Base-by-base conservation (phyloP, 805 yeast species). In the Zygosaccharomyces kombuchaensis region DNA sequence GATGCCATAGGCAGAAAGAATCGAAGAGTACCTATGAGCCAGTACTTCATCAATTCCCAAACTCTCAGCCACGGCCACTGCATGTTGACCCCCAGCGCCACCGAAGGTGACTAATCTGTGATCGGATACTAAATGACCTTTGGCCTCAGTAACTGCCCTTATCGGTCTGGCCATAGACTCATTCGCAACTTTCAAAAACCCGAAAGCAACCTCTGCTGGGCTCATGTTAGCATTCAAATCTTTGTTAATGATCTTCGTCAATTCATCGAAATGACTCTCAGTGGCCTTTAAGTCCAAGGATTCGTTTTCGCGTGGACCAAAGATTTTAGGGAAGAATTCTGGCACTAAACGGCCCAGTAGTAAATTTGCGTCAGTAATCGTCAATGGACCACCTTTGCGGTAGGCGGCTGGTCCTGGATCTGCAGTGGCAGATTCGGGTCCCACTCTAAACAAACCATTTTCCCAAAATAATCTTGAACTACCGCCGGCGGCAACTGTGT, bases 41-140 rank as follows among this genome's bases (percentile, higher is more conserved):
- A 87, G 65, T 6, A 88, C 84, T 19, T 79, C 76, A 10, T 71
- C 61, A 37, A 87, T 83, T 9, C 88, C 89, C 49, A 87, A 70
- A 19, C 76, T 73, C 45, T 77, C 72, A 1, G 95, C 95, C 31
- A 88, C 81, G 9, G 84, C 80, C 42, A 77, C 81, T 2, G 93
- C 89, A 64, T 86, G 90, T 66, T 87, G 96, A 8, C 96, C 96
- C 41, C 96, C 96, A 21, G 95, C 95, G 40, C 96, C 96, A 40
- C 96, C 96, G 67, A 87, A 87, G 2, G 90, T 76, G 1, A 89
- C 93, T 45, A 87, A 67, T 47, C 82, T 69, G 62, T 87, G 96
- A 12, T 75, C 69, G 9, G 83, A 60, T 0, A 80, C 73, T 34
- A 77, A 72, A 57, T 80, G 79, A 5, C 96, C 96, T 58, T 81